A percentile compares a stretch with the other conserved stretches of the same genome.
phyloP scores from a whole-genome alignment of 495 filamentous ascomycete species.

The Paragyromitra xinjiangensis region DNA sequence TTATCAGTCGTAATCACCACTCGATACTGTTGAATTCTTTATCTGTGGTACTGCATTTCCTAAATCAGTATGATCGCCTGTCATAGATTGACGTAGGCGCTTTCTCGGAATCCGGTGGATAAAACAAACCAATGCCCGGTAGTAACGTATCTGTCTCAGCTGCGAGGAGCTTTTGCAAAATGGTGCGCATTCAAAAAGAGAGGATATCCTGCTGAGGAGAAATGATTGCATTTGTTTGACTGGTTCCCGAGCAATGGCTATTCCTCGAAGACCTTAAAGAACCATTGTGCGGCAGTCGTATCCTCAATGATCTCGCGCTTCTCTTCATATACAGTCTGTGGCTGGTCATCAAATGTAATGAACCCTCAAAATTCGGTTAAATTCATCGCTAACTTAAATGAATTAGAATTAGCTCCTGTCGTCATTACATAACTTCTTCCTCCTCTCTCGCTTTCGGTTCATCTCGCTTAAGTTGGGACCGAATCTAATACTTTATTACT shows the following conservation, averaged over 20 bases:
- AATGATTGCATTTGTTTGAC: not conserved
- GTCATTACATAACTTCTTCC: not conserved
- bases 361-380: not conserved
- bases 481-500: not conserved
- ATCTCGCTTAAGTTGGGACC: not conserved
- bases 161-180: not conserved
- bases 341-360: slow-evolving; percentile 3
- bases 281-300: not conserved
- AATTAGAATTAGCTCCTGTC: not conserved
- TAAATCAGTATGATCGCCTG: not conserved
- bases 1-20: not conserved
- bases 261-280: not conserved
- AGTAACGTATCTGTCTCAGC: slow-evolving; percentile 15
- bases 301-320: not conserved
- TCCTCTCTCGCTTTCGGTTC: not conserved
- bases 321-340: not conserved
- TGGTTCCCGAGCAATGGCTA: not conserved
- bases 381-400: not conserved
- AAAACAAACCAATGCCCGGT: not conserved
- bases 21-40: not conserved
- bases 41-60: not conserved
- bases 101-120: not conserved
- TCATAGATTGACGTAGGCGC: not conserved
- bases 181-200: not conserved
- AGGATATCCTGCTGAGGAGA: not conserved